Conservation (phyloP, 805 yeast species). For the Nakazawaea sp. region DNA sequence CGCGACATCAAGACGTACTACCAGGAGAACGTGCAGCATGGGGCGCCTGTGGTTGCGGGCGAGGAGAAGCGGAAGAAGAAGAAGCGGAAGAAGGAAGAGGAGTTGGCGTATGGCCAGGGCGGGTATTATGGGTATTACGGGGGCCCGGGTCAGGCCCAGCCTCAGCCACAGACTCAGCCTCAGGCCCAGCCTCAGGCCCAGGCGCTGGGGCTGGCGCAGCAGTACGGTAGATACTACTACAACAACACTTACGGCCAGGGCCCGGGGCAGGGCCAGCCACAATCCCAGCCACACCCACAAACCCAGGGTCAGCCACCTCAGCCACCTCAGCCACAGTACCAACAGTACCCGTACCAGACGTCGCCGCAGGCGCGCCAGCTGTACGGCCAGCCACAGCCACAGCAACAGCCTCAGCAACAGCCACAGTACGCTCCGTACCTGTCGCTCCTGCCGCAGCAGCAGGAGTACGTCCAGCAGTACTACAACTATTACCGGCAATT, state of each 20-base stretch:
- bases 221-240: neutral
- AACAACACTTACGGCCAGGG: too few species aligned
- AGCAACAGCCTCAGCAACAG: slow-evolving; percentile 5
- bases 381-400: neutral
- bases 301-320: neutral
- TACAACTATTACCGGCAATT: slow-evolving; percentile 11
- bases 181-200: neutral
- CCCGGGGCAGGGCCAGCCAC: neutral
- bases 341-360: neutral
- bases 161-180: neutral
- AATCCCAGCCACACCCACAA: neutral
- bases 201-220: neutral
- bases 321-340: neutral
- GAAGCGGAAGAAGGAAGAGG: slow-evolving; percentile 4
- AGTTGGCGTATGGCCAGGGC: too few species aligned
- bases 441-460: slow-evolving; percentile 10
- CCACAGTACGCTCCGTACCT: slow-evolving; percentile 7
- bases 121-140: too few species aligned
- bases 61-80: slow-evolving; percentile 3
- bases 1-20: slow-evolving; percentile 50
- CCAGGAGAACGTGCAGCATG: slow-evolving; percentile 6
- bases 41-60: neutral
- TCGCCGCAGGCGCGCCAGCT: neutral
- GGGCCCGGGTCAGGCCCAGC: neutral
- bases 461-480: slow-evolving; percentile 11